phyloP scores from a whole-genome alignment of 306 rosid genomes.

The Pueraria montana region DNA sequence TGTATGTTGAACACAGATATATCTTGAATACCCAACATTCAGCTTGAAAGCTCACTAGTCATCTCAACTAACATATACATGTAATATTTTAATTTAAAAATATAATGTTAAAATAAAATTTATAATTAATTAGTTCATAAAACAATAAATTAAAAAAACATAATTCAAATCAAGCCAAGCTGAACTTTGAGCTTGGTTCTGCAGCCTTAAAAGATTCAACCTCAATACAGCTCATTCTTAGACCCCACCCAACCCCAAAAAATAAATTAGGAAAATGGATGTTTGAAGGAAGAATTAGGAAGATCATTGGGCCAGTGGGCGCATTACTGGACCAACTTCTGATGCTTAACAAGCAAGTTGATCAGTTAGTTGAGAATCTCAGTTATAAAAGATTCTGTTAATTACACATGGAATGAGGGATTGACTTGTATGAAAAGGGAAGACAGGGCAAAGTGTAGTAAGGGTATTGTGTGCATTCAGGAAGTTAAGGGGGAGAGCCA shows the following conservation, averaged over 20 bases:
- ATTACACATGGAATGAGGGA: not conserved
- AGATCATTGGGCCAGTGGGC: not conserved
- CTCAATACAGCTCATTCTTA: not conserved
- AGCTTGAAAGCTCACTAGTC: conserved; percentile 29
- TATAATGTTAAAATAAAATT: not conserved
- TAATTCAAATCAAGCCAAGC: conserved; percentile 19
- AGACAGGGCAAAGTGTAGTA: not conserved
- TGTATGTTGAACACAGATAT: not conserved
- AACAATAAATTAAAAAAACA: conserved; percentile 1
- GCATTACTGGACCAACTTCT: not conserved
- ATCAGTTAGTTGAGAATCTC: not conserved
- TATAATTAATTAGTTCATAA: conserved; percentile 12
- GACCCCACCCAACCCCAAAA: not conserved
- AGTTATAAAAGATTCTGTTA: not conserved
- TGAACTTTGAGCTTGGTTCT: not conserved
- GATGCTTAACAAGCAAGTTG: not conserved
- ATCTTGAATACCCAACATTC: conserved; percentile 9
- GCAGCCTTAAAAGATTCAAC: conserved; percentile 5
- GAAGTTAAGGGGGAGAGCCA: not conserved
- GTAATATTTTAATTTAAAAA: not conserved
- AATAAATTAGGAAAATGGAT: not conserved
- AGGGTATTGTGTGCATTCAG: not conserved
- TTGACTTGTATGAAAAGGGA: not conserved
- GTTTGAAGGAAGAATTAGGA: not conserved
- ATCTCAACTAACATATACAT: conserved; percentile 9